Evolutionary conservation across 1,284 basidiomycete species (phyloP).

Genomic region (Marasmius oreades): DNA sequence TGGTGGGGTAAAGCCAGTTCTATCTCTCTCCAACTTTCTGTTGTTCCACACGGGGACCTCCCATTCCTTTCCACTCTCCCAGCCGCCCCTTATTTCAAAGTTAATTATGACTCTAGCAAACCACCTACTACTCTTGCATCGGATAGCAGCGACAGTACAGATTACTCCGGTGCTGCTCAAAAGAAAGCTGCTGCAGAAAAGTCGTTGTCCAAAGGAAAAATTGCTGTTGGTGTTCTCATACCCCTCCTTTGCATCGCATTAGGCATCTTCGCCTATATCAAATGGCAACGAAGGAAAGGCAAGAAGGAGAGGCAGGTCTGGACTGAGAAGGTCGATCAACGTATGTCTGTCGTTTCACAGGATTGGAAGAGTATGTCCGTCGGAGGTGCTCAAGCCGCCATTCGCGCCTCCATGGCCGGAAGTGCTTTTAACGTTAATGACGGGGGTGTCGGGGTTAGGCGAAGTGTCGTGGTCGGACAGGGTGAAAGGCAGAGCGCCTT

Average conservation of each 20-base stretch:
- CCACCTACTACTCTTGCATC: constrained; percentile 11
- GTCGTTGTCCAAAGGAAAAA: constrained; percentile 52
- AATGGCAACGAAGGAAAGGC: constrained; percentile 53
- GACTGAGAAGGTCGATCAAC: constrained; percentile 70
- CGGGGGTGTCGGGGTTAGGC: background rate
- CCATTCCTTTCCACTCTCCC: constrained; percentile 56
- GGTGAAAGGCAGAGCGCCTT: constrained; percentile 29
- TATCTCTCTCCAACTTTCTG: constrained; percentile 60
- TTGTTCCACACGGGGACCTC: constrained; percentile 54
- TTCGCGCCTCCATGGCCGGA: constrained; percentile 66
- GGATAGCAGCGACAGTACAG: constrained; percentile 33
- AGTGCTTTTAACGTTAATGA: constrained; percentile 24
- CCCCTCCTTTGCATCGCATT: constrained; percentile 60
- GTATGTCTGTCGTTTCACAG: constrained; percentile 76
- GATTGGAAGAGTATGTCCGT: constrained; percentile 77
- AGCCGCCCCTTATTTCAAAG: constrained; percentile 72
- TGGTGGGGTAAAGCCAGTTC: constrained; percentile 76
- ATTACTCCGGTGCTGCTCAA: constrained; percentile 33
- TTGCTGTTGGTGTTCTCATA: constrained; percentile 78
- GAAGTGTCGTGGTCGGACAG: constrained; percentile 8
- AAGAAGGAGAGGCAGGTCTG: constrained; percentile 64
- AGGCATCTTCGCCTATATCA: constrained; percentile 50
- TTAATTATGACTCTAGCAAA: constrained; percentile 47
- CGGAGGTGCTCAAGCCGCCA: constrained; percentile 68
- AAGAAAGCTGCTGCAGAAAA: constrained; percentile 33